Evolutionary conservation across 768 basidiomycete genomes (phyloP).

Genomic region (Agaricus subrufescens): DNA sequence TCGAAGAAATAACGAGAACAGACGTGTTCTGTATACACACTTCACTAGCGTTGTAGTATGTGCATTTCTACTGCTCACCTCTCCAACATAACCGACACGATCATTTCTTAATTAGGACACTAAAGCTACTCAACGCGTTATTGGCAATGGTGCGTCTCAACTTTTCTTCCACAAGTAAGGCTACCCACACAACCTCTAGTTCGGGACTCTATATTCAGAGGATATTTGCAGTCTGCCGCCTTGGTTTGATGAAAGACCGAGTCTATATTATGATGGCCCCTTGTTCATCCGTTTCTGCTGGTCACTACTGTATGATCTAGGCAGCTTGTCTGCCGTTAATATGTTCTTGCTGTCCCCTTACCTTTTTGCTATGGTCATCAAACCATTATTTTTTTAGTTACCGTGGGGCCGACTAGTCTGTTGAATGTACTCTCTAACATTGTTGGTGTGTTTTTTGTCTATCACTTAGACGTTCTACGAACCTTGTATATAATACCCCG

Average conservation of each 20-base stretch:
- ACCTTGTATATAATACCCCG: neutral
- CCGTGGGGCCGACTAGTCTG: neutral
- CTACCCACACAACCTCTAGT: slow-evolving; percentile 32
- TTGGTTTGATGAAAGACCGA: slow-evolving; percentile 40
- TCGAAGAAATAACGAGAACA: slow-evolving; percentile 72
- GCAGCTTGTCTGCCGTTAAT: slow-evolving; percentile 5
- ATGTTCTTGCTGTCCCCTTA: slow-evolving; percentile 2
- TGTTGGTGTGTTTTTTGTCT: neutral
- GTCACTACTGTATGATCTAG: slow-evolving; percentile 5
- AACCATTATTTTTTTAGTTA: neutral
- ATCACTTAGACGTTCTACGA: neutral
- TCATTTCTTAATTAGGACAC: slow-evolving; percentile 50
- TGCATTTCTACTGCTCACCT: slow-evolving; percentile 4
- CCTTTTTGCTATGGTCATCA: neutral
- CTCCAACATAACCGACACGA: slow-evolving; percentile 5
- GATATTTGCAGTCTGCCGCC: slow-evolving; percentile 68
- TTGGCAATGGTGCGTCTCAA: slow-evolving; percentile 61
- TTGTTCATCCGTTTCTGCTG: neutral
- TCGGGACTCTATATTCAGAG: slow-evolving; percentile 72
- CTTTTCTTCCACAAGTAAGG: neutral
- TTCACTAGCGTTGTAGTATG: slow-evolving; percentile 76
- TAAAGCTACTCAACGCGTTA: slow-evolving; percentile 78
- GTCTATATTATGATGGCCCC: neutral
- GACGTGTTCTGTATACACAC: slow-evolving; percentile 77
- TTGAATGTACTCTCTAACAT: slow-evolving; percentile 3